Evolutionary conservation across 768 basidiomycete species (phyloP), one percentile per base, ranked within the genome.

Genomic region (Auricularia sp.): DNA sequence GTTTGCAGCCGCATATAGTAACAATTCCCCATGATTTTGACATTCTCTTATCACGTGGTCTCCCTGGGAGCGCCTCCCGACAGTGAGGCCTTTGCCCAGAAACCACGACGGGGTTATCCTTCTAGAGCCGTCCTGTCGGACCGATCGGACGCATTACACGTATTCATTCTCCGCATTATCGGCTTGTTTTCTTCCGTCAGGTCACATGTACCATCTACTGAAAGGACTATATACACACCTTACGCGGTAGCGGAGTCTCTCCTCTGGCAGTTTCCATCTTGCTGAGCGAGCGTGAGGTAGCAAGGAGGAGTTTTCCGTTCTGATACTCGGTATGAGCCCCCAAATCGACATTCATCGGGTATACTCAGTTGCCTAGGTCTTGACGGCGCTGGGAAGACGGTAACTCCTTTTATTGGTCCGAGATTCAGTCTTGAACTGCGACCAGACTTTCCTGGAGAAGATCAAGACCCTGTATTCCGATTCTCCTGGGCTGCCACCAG

Each of bases 401-500:
- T 91, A 69, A 68, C 77, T 71, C 29, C 29, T 29, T 3, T 29
- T 29, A 44, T 66, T 24, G 42, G 14, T 47, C 33, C 37, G 13
- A 18, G 58, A 37, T 36, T 62, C 42, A 62, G 51, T 62, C 56
- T 45, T 63, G 34, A 21, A 13, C 47, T 21, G 45, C 2, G 47
- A 34, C 47, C 69, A 94, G 91, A 94, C 91, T 0, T 77, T 94
- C 67, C 79, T 97, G 54, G 95, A 98, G 79, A 90, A 88, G 74
- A 94, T 98, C 65, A 98, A 98, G 80, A 93, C 91, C 0, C 76
- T 92, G 0, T 98, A 95, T 73, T 96, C 88, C 72, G 85, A 90
- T 45, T 84, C 83, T 0, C 94, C 94, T 0, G 92, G 92, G 0
- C 83, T 97, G n/a, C 80, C 90, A 44, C 88, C 95, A 0, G 89